A percentile compares a stretch with the other conserved stretches of the same genome.
phyloP scores from a whole-genome alignment of 2,329 filamentous ascomycete genomes.

The Sporothrix mexicana region DNA sequence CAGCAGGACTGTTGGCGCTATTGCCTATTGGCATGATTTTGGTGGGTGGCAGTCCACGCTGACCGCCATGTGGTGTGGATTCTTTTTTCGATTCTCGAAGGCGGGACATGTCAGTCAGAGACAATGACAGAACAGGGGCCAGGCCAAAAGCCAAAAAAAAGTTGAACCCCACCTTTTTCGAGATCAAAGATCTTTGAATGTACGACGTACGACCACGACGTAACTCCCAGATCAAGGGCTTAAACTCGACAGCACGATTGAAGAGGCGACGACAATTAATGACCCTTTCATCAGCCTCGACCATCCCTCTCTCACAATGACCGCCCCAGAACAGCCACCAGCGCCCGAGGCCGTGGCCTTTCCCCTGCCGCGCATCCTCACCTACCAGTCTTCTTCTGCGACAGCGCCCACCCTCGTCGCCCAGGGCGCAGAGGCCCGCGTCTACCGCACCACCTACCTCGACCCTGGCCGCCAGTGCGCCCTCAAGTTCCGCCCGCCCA shows the following conservation, averaged over 20 bases:
- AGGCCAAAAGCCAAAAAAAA: background rate
- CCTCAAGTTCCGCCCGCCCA: constrained; percentile 88
- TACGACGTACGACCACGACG: too few relatives aligned
- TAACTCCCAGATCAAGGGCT: too few relatives aligned
- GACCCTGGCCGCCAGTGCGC: constrained; percentile 70
- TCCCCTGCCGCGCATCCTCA: constrained; percentile 61
- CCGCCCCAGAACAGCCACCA: constrained; percentile 20
- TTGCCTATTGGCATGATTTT: background rate
- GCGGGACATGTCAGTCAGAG: background rate
- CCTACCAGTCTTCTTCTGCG: constrained; percentile 49
- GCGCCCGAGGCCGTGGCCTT: constrained; percentile 31
- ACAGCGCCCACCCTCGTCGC: constrained; percentile 70
- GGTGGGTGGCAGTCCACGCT: background rate
- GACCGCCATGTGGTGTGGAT: constrained; percentile 21
- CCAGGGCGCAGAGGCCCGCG: constrained; percentile 93
- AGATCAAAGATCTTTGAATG: background rate
- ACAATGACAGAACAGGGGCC: background rate
- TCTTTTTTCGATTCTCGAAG: background rate
- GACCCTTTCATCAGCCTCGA: background rate
- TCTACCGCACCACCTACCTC: constrained; percentile 87
- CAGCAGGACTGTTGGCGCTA: background rate
- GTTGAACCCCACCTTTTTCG: constrained; percentile 30
- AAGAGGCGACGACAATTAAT: background rate
- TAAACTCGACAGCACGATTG: too few relatives aligned
- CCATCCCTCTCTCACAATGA: background rate